These are phyloP conservation scores for Trametes sanguinea DNA, from an alignment of 768 basidiomycete species.

Conservation along the genomic window DNA sequence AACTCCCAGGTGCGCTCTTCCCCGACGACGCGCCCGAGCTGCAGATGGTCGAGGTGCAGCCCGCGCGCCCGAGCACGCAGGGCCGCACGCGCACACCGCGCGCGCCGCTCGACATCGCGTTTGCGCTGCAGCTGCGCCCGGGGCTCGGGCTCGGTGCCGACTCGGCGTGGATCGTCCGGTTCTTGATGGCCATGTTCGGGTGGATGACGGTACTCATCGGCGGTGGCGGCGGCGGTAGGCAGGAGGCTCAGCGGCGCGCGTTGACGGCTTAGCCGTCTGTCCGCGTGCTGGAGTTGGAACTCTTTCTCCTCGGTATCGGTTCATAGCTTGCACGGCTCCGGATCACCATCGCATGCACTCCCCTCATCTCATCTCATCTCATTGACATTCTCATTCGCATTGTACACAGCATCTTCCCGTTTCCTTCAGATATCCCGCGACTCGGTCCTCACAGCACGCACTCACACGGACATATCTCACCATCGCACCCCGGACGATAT, in stretches of 20 bases:
- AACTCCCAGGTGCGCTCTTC: too few relatives aligned
- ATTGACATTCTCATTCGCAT: not conserved
- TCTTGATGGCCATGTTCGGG: slow-evolving; percentile 77
- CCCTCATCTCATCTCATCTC: not conserved
- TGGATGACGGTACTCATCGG: slow-evolving; percentile 66
- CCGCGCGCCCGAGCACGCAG: too few relatives aligned
- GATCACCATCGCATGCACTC: not conserved
- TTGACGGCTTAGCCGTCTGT: not conserved
- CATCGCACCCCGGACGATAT: not conserved
- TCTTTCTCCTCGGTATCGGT: not conserved
- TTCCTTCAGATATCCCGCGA: slow-evolving; percentile 4
- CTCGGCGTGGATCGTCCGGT: slow-evolving; percentile 77
- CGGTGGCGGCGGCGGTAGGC: not conserved
- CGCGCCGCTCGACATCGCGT: slow-evolving; percentile 48
- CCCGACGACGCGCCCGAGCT: too few relatives aligned
- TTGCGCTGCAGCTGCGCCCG: slow-evolving; percentile 77
- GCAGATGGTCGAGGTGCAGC: too few relatives aligned
- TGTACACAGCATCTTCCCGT: not conserved
- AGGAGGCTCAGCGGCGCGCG: slow-evolving; percentile 9
- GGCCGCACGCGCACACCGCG: too few relatives aligned
- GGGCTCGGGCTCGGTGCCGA: slow-evolving; percentile 72
- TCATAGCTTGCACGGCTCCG: not conserved
- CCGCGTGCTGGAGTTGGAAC: not conserved
- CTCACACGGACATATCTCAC: not conserved
- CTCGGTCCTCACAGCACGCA: not conserved